phyloP scores from a whole-genome alignment of 2,329 filamentous ascomycete species.

The Curvularia hawaiiensis region DNA sequence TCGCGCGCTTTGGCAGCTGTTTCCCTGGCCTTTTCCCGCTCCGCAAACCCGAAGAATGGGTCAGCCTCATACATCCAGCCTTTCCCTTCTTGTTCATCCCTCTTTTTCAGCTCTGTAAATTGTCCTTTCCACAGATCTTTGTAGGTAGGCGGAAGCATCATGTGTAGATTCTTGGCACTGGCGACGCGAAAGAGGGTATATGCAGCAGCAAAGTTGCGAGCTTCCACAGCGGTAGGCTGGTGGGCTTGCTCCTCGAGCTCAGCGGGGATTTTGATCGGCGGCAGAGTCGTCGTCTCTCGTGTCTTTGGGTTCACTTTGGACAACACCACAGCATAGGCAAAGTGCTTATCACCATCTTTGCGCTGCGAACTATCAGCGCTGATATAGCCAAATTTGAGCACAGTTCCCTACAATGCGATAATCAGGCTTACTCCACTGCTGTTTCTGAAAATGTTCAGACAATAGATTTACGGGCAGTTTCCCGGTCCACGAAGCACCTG shows the following conservation, averaged over 20 bases:
- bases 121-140: constrained; percentile 87
- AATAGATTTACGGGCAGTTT: constrained; percentile 94
- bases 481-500: constrained; percentile 94
- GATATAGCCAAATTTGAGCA: too few relatives aligned
- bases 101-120: constrained; percentile 80
- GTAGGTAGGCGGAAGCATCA: constrained; percentile 90
- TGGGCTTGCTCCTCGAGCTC: constrained; percentile 76
- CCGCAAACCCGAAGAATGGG: constrained; percentile 80
- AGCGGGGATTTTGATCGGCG: constrained; percentile 80
- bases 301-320: constrained; percentile 79
- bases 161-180: constrained; percentile 95
- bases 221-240: constrained; percentile 83
- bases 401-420: constrained; percentile 71
- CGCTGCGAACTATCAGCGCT: constrained; percentile 48
- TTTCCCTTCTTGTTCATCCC: constrained; percentile 76
- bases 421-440: constrained; percentile 93
- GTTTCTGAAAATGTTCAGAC: constrained; percentile 92
- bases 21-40: constrained; percentile 78
- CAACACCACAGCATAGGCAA: constrained; percentile 76
- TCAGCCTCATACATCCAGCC: constrained; percentile 96
- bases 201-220: constrained; percentile 89
- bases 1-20: constrained; percentile 78
- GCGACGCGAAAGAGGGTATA: constrained; percentile 91
- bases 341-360: constrained; percentile 77
- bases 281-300: constrained; percentile 72